phyloP scores from a whole-genome alignment of 1,284 basidiomycete genomes.

The Melampsora abietis-canadensis region DNA sequence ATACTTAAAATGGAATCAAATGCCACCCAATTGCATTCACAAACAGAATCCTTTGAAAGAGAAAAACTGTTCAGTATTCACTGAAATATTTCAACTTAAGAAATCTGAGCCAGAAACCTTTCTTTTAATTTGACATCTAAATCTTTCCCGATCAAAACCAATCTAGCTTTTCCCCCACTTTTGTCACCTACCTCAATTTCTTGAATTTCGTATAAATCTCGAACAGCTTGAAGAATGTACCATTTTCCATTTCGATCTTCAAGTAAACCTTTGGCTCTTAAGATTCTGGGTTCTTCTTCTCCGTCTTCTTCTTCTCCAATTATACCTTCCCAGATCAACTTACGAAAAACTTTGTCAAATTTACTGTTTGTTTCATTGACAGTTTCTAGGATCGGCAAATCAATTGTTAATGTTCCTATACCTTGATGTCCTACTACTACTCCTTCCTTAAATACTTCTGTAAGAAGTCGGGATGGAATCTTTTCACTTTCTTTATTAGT shows the following conservation, averaged over 20 bases:
- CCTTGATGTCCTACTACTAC: slow-evolving; percentile 6
- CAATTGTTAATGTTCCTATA: slow-evolving; percentile 34
- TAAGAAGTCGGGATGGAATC: not conserved
- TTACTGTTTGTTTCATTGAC: slow-evolving; percentile 12
- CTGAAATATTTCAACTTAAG: not conserved
- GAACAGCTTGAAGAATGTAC: slow-evolving; percentile 37
- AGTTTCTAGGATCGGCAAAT: slow-evolving; percentile 24
- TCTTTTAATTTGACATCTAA: slow-evolving; percentile 18
- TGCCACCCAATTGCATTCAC: no score
- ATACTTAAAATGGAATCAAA: no score
- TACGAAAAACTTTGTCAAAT: slow-evolving; percentile 33
- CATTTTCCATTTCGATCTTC: slow-evolving; percentile 38
- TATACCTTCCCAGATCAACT: slow-evolving; percentile 33
- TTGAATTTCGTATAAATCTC: slow-evolving; percentile 40
- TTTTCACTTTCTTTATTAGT: not conserved
- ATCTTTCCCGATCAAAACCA: slow-evolving; percentile 40
- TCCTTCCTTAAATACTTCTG: not conserved
- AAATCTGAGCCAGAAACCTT: slow-evolving; percentile 26
- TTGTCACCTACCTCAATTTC: slow-evolving; percentile 9
- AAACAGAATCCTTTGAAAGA: no score
- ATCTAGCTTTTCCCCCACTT: slow-evolving; percentile 3
- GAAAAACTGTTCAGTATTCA: no score
- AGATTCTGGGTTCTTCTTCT: slow-evolving; percentile 7
- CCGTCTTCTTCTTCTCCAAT: slow-evolving; percentile 20
- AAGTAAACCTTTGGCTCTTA: slow-evolving; percentile 39